Percentiles rank a stretch among this genome's conserved stretches.
These are phyloP conservation scores for Copromyces sp. DNA, from an alignment of 495 filamentous ascomycete species.

Conservation along the genomic window DNA sequence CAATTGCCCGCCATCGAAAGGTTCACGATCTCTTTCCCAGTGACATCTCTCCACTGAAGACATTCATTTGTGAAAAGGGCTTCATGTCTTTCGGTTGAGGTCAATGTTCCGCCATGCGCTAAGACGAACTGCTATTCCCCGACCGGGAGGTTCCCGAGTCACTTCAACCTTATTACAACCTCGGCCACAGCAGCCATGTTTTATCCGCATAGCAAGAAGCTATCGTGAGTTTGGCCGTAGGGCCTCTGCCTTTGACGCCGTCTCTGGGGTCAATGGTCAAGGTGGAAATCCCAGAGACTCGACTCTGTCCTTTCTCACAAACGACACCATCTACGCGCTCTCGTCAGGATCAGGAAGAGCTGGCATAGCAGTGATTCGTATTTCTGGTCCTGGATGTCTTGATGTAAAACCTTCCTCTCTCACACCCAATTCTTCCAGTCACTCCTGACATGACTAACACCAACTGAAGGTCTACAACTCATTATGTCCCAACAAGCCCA, in stretches of 20 bases:
- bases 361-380: slow-evolving; percentile 83
- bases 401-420: slow-evolving; percentile 37
- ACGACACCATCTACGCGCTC: slow-evolving; percentile 80
- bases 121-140: slow-evolving; percentile 9
- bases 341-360: slow-evolving; percentile 80
- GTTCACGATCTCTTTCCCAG: background rate
- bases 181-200: background rate
- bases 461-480: slow-evolving; percentile 58
- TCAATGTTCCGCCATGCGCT: slow-evolving; percentile 30
- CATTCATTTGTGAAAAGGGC: background rate
- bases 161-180: background rate
- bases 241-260: background rate
- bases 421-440: background rate
- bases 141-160: background rate
- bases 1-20: background rate
- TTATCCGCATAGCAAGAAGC: background rate
- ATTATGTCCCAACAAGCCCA: slow-evolving; percentile 55
- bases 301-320: background rate
- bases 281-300: background rate
- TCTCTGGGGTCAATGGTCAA: background rate
- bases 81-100: slow-evolving; percentile 2
- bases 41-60: background rate
- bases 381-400: slow-evolving; percentile 71
- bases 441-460: background rate
- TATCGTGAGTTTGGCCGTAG: slow-evolving; percentile 3